Conservation (phyloP, 208 protist species). For the Trypanosoma rangeli region DNA sequence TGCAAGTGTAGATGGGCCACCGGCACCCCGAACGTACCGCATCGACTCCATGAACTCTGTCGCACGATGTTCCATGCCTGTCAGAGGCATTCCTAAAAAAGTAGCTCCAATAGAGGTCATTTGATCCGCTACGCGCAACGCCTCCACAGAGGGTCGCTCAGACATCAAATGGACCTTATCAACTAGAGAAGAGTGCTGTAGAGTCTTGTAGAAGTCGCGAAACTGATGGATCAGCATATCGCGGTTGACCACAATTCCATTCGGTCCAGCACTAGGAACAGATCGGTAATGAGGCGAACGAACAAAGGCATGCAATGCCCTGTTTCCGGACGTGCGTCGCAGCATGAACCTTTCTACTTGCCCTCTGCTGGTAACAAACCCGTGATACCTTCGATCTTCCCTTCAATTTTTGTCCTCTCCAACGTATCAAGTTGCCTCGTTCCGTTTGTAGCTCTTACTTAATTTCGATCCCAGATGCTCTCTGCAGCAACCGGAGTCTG, state of each 20-base stretch:
- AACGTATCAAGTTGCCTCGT: neutral
- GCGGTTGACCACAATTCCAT: constrained; percentile 87
- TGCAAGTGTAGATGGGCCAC: constrained; percentile 72
- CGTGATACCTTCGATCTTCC: neutral
- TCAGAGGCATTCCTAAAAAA: constrained; percentile 81
- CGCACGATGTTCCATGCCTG: constrained; percentile 82
- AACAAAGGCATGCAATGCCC: constrained; percentile 84
- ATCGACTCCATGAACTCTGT: constrained; percentile 89
- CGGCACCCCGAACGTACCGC: constrained; percentile 81
- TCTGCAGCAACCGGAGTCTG: neutral
- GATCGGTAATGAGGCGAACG: constrained; percentile 80
- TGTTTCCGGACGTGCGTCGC: constrained; percentile 19
- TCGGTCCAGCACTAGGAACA: constrained; percentile 76
- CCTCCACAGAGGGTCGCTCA: constrained; percentile 69
- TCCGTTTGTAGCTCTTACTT: neutral
- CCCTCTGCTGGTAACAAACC: neutral
- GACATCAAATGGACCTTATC: constrained; percentile 92
- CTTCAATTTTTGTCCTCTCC: neutral
- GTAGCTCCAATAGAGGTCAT: constrained; percentile 78
- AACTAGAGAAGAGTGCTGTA: constrained; percentile 85
- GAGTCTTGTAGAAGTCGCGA: constrained; percentile 85
- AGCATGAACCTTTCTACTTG: constrained; percentile 10
- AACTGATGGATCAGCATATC: constrained; percentile 90
- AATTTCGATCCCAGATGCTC: neutral
- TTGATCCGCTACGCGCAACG: constrained; percentile 78